These are phyloP conservation scores for Elaeis guineensis DNA, from an alignment of 176 grass and related monocot species.

Conservation along the genomic window DNA sequence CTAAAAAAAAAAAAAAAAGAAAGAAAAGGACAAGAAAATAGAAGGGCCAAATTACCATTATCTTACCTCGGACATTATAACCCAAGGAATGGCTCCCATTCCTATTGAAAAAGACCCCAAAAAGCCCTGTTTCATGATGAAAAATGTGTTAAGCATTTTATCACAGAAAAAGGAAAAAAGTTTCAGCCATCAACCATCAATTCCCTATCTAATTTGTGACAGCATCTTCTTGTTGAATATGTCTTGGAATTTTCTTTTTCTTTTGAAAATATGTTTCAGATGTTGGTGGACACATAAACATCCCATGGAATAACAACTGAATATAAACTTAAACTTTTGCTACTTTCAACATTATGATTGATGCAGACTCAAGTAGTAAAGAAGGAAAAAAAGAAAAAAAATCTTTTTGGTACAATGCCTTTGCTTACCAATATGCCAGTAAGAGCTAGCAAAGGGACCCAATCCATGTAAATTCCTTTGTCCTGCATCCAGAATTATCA, in stretches of 20 bases:
- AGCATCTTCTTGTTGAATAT: too few relatives aligned
- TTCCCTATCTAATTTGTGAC: too few relatives aligned
- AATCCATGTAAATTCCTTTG: constrained; percentile 20
- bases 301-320: too few relatives aligned
- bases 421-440: constrained; percentile 41
- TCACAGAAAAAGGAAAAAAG: too few relatives aligned
- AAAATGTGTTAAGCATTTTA: too few relatives aligned
- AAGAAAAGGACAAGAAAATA: too few relatives aligned
- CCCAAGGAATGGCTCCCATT: constrained; percentile 60
- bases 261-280: too few relatives aligned
- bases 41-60: background rate
- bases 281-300: too few relatives aligned
- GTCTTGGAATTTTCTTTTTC: too few relatives aligned
- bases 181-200: too few relatives aligned
- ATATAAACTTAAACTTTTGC: too few relatives aligned
- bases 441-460: constrained; percentile 33
- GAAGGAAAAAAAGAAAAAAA: constrained; percentile 4
- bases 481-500: constrained; percentile 14
- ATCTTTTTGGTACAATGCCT: background rate
- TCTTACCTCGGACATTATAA: constrained; percentile 61
- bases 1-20: background rate
- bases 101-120: constrained; percentile 42
- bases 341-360: too few relatives aligned
- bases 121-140: constrained; percentile 32
- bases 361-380: background rate